phyloP scores from a whole-genome alignment of 139 green algal species.

The Gonium pectorale region DNA sequence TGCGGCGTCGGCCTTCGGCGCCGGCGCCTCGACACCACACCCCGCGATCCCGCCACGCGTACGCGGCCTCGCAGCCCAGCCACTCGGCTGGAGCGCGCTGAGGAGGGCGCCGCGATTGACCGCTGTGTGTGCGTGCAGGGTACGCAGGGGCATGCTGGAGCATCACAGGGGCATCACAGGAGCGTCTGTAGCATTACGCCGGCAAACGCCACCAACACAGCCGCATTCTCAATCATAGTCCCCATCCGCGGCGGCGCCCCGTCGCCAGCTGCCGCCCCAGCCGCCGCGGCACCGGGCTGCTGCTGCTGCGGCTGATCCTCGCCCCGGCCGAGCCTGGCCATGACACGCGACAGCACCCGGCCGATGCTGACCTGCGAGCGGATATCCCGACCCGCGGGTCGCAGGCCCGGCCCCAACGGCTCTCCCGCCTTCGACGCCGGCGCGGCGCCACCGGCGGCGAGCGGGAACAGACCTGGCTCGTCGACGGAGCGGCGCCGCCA shows the following conservation, averaged over 20 bases:
- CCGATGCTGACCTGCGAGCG: background rate
- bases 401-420: background rate
- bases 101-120: too few relatives aligned
- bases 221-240: background rate
- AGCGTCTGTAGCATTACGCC: background rate
- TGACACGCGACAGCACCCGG: background rate
- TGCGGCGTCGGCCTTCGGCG: too few relatives aligned
- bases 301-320: background rate
- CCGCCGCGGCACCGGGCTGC: background rate
- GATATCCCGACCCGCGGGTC: background rate
- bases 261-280: background rate
- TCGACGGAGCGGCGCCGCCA: conserved; percentile 24
- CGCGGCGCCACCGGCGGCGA: background rate
- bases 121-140: too few relatives aligned
- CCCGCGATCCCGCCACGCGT: too few relatives aligned
- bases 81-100: too few relatives aligned
- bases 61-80: too few relatives aligned
- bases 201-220: conserved; percentile 3
- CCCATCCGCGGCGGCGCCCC: background rate
- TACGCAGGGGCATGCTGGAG: too few relatives aligned
- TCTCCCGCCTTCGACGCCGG: background rate
- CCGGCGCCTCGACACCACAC: too few relatives aligned
- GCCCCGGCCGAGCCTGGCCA: background rate
- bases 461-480: background rate
- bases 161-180: too few relatives aligned